These are phyloP conservation scores for Begonia peltatifolia DNA, from an alignment of 306 rosid species.

Conservation along the genomic window DNA sequence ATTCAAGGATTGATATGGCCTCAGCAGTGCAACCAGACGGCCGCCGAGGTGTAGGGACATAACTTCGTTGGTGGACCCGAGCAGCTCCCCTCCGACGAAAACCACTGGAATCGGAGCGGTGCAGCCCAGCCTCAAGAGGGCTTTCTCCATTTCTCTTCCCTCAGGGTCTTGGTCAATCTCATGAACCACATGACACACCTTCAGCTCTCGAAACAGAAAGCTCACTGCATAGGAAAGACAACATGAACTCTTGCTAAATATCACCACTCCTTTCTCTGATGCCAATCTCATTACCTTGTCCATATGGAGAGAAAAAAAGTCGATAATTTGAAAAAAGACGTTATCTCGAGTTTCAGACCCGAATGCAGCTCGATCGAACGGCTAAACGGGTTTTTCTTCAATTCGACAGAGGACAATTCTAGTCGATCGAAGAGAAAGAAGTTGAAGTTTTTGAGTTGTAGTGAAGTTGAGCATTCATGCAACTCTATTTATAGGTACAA, in stretches of 20 bases:
- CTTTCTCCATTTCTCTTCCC: constrained; percentile 75
- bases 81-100: constrained; percentile 64
- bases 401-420: no score
- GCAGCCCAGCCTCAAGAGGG: constrained; percentile 44
- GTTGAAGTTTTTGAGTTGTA: no score
- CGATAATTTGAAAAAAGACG: no score
- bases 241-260: constrained; percentile 78
- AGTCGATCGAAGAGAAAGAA: no score
- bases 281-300: constrained; percentile 72
- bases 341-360: no score
- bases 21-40: neutral
- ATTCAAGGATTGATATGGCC: neutral
- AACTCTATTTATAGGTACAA: no score
- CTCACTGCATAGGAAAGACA: constrained; percentile 67
- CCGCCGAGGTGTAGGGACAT: constrained; percentile 89
- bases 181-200: constrained; percentile 37
- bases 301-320: constrained; percentile 6
- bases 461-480: no score
- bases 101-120: constrained; percentile 56
- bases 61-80: constrained; percentile 78
- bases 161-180: constrained; percentile 77
- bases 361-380: no score
- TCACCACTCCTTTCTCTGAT: constrained; percentile 65
- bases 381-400: no score
- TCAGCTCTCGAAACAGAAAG: constrained; percentile 46